A percentile compares a stretch with the other conserved stretches of the same genome.
Evolutionary conservation across 2,329 filamentous ascomycete genomes (phyloP).

Genomic region (Ilyonectria robusta): DNA sequence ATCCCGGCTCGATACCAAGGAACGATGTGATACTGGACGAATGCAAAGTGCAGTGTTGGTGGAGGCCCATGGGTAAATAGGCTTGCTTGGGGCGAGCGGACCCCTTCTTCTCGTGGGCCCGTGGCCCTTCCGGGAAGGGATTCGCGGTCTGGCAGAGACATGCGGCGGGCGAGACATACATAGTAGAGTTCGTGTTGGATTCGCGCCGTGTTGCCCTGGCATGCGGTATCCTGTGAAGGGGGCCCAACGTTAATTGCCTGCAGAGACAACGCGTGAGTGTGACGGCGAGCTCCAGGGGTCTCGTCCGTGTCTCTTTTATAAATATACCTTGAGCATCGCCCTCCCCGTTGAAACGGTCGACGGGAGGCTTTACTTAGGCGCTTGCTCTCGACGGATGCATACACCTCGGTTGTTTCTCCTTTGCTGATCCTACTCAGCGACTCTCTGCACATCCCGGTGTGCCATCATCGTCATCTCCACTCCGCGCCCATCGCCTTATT

Average conservation of each 20-base stretch:
- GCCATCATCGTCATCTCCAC: neutral
- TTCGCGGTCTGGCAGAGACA: slow-evolving; percentile 14
- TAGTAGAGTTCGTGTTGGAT: neutral
- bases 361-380: slow-evolving; percentile 3
- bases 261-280: neutral
- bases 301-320: slow-evolving; percentile 8
- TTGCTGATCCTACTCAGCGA: slow-evolving; percentile 4
- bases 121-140: slow-evolving; percentile 10
- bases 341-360: slow-evolving; percentile 8
- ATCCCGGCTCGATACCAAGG: neutral
- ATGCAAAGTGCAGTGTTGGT: neutral
- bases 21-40: neutral
- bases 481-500: neutral
- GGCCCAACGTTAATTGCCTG: neutral
- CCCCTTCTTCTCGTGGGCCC: neutral
- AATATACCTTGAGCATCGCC: slow-evolving; percentile 21
- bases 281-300: slow-evolving; percentile 1
- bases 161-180: slow-evolving; percentile 2
- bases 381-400: slow-evolving; percentile 12
- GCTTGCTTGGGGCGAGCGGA: neutral
- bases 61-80: slow-evolving; percentile 1
- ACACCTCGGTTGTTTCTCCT: neutral
- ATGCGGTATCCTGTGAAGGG: neutral
- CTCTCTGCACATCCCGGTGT: slow-evolving; percentile 16
- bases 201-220: neutral